phyloP scores from a whole-genome alignment of 2,329 filamentous ascomycete species.

The Ascomycota sp. region DNA sequence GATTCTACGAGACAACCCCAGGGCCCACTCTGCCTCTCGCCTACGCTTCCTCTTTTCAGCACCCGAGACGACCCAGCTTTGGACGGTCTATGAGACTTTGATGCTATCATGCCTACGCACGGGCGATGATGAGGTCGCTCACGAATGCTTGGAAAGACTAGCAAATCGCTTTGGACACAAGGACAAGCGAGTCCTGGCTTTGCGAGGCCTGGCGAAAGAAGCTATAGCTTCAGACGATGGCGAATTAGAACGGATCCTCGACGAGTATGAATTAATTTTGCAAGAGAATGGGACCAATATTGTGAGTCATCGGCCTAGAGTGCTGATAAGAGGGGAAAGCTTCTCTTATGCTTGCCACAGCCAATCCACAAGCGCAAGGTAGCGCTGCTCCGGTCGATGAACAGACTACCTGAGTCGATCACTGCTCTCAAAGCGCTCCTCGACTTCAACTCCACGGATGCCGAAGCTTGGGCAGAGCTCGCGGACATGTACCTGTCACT shows the following conservation, averaged over 20 bases:
- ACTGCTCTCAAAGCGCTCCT: conserved; percentile 53
- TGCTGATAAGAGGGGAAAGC: conserved; percentile 1
- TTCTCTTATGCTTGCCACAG: conserved; percentile 25
- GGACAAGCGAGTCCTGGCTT: conserved; percentile 72
- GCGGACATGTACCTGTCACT: conserved; percentile 69
- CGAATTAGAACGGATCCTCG: conserved; percentile 48
- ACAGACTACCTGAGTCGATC: conserved; percentile 51
- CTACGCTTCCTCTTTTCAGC: conserved; percentile 31
- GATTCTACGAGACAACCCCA: conserved; percentile 32
- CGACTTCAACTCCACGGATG: conserved; percentile 71
- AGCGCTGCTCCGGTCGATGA: conserved; percentile 57
- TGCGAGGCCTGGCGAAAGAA: conserved; percentile 70
- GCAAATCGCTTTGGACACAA: conserved; percentile 59
- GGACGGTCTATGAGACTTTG: conserved; percentile 74
- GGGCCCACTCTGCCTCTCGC: conserved; percentile 32
- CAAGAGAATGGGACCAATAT: conserved; percentile 59
- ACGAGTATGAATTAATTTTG: conserved; percentile 60
- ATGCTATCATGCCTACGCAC: conserved; percentile 68
- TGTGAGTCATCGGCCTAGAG: conserved; percentile 28
- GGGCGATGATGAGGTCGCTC: conserved; percentile 61
- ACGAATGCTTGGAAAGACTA: conserved; percentile 53
- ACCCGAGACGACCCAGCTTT: conserved; percentile 58
- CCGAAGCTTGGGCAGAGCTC: conserved; percentile 84
- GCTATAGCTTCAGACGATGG: conserved; percentile 48
- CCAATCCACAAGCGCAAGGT: conserved; percentile 71